Evolutionary conservation across 148 eudicot genomes (phyloP).

Genomic region (Diospyros kaki): DNA sequence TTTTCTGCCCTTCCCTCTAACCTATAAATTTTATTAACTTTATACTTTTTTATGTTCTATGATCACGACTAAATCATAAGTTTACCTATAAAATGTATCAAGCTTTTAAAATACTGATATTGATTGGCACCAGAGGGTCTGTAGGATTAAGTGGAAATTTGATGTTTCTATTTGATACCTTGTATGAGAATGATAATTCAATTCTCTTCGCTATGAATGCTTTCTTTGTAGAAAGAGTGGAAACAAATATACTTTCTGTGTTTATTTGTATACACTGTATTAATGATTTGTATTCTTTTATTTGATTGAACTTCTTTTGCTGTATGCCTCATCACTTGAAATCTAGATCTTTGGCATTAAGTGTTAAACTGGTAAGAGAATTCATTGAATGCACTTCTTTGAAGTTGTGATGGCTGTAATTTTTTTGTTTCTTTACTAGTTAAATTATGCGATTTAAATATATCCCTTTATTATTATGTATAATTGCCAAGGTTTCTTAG

Average conservation of each 20-base stretch:
- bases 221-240: neutral
- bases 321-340: neutral
- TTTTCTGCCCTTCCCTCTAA: neutral
- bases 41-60: neutral
- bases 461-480: neutral
- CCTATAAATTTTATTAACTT: neutral
- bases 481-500: neutral
- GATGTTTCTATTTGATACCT: neutral
- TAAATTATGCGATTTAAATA: neutral
- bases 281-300: neutral
- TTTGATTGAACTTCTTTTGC: neutral
- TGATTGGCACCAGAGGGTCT: neutral
- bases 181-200: neutral
- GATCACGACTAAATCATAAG: conserved; percentile 6
- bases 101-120: neutral
- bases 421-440: neutral
- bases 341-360: neutral
- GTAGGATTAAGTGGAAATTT: neutral
- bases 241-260: neutral
- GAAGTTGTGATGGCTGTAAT: neutral
- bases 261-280: neutral
- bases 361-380: neutral
- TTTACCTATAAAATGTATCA: neutral
- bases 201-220: neutral
- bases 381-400: neutral